Evolutionary conservation across 129 eudicot species (phyloP), one percentile per base, ranked within the genome.

Genomic region (Tagetes patula): DNA sequence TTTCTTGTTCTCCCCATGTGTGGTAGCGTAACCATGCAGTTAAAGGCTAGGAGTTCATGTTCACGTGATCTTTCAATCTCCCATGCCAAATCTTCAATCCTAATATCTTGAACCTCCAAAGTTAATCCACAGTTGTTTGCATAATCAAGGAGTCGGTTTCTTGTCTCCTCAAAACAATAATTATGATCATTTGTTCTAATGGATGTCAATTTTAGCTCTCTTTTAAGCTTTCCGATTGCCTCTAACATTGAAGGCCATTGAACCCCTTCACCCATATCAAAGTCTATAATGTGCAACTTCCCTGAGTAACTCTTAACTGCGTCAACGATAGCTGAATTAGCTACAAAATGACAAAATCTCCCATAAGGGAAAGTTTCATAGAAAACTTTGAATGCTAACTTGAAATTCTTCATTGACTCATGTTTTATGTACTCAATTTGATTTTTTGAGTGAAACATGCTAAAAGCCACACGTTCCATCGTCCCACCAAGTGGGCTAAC

Each of bases 211-310:
- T 68, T 81, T 9, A 82, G 6, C 0, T 46, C 75, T 52, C 60
- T 82, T 59, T 65, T 27, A 43, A 63, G 56, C 32, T 73, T 39
- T 55, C 85, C 67, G 42, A 86, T 67, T 34, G 85, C 86, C 64
- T 85, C 90, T 12, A 87, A 75, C 68, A 89, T 27, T 10, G 85
- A 48, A 65, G 90, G 79, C 96, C 92, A 89, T 38, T 89, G 90
- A 38, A 85, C 69, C 41, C 90, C 90, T 33, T 79, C 82, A 67
- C 86, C 86, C 64, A 83, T 54, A 27, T 89, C 92, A n/a, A 84
- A 85, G 13, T 89, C 96, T 20, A 89, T 60, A 4, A 87, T 74
- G 52, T 80, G 90, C 14, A 87, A 32, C n/a, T 30, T 69, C 30
- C 65, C 63, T 10, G 71, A 77, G 70, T 82, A 67, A 52, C 43